Base-by-base conservation (phyloP, 2,329 filamentous ascomycete genomes). In the Pseudocercospora crystallina region DNA sequence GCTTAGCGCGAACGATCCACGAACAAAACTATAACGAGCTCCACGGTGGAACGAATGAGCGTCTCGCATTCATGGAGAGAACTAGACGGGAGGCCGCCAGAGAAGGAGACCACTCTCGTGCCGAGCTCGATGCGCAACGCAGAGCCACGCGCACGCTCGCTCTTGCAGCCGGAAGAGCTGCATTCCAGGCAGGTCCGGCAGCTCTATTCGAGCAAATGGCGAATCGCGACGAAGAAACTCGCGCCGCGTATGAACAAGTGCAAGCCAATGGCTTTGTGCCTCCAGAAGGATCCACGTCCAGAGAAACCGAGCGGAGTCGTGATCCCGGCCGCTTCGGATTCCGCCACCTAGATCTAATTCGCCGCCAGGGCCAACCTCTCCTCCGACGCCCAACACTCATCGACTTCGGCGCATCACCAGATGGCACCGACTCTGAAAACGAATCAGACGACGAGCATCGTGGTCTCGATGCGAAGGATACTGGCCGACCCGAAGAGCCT, bases 391-490 rank as follows among this genome's bases (percentile, higher is more conserved):
- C 53, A 12, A 46, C 33, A 26, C 17, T 59, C 9, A 29, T 54
- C 15, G 45, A 57, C 36, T 42, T 54, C 44, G 31, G 29, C 14
- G 47, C 41, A 20, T 53, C 42, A 5, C 44, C 14, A 15, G 51
- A 51, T 17, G 55, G 56, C 2, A 46, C 43, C 9, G 62, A 63
- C 10, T 56, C 53, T 1, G 62, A 63, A 14, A 31, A 31, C 15
- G 56, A 59, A 7, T 56, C 60, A 11, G 63, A 66, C 15, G 55
- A 48, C 57, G 64, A 44, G 41, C 50, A 33, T 52, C 53, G 60
- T 11, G 72, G 72, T 10, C 69, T 80, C 1, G 78, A 80, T 55
- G 71, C 71, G 37, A 67, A 71, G 51, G 70, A 73, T 5, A 68
- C 72, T 43, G 70, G 68, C 9, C 71, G 78, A 7, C 78, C 79